phyloP scores from a whole-genome alignment of 2,329 filamentous ascomycete species.

The Westerdykella aurantiaca region DNA sequence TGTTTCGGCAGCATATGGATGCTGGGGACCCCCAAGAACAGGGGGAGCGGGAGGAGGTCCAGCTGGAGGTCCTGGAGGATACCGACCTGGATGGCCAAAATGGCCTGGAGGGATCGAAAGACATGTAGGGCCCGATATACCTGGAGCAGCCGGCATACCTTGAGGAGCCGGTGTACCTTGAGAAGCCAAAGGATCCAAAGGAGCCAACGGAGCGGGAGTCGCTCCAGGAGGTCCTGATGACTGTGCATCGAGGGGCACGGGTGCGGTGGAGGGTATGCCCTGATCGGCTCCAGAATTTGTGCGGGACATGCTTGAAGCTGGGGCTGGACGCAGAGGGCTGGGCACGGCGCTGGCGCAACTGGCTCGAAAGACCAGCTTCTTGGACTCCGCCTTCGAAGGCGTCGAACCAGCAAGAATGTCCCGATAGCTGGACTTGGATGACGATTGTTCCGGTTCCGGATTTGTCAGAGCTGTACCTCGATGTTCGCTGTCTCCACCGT shows the following conservation, averaged over 20 bases:
- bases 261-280: not conserved
- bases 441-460: conserved; percentile 16
- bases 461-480: conserved; percentile 12
- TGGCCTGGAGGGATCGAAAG: too few species aligned
- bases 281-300: not conserved
- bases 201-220: not conserved
- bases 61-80: too few species aligned
- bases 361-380: conserved; percentile 13
- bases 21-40: not conserved
- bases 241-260: too few species aligned
- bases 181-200: too few species aligned
- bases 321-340: conserved; percentile 16
- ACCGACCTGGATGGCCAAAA: too few species aligned
- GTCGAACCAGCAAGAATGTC: conserved; percentile 22
- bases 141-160: too few species aligned
- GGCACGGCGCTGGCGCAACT: conserved; percentile 27
- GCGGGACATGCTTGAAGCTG: too few species aligned
- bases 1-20: not conserved
- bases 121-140: too few species aligned
- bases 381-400: conserved; percentile 12
- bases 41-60: not conserved
- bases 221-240: too few species aligned
- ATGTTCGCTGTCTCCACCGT: not conserved
- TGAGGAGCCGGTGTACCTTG: too few species aligned
- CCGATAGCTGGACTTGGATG: conserved; percentile 17